Percentiles rank a stretch among this genome's conserved stretches.
phyloP scores from a whole-genome alignment of 495 filamentous ascomycete genomes.

The Astrothelium subdiscretum region DNA sequence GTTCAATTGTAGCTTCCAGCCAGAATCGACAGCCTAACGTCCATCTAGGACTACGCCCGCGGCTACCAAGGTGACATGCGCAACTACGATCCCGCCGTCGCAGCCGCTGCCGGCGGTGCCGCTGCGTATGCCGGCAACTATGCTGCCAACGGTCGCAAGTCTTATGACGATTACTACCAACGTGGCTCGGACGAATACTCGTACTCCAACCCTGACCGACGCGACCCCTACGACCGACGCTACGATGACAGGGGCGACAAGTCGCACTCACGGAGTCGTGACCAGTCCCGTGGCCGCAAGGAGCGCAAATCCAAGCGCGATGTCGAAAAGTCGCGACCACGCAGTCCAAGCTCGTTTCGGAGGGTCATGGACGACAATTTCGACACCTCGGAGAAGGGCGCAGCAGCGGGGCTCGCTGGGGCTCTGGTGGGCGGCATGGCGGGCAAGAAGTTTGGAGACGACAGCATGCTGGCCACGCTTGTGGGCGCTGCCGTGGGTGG shows the following conservation, averaged over 20 bases:
- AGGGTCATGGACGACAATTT: constrained; percentile 16
- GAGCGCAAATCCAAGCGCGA: constrained; percentile 5
- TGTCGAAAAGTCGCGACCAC: not conserved
- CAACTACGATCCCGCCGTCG: not conserved
- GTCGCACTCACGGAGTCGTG: constrained; percentile 2
- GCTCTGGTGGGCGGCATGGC: constrained; percentile 16
- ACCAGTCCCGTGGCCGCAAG: constrained; percentile 6
- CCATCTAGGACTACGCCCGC: not conserved
- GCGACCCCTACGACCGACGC: not conserved
- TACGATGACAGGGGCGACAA: not conserved
- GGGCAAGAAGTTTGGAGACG: constrained; percentile 10
- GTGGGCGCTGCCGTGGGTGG: constrained; percentile 16
- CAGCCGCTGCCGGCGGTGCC: not conserved
- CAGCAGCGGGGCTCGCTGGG: constrained; percentile 13
- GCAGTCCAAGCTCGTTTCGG: constrained; percentile 3
- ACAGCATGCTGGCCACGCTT: constrained; percentile 9
- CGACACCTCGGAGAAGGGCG: constrained; percentile 13
- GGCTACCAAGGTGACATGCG: not conserved
- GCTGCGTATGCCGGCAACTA: not conserved
- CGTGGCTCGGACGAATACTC: not conserved
- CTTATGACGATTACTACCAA: not conserved
- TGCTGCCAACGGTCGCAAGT: not conserved
- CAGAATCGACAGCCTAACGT: not conserved
- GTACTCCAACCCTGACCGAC: not conserved
- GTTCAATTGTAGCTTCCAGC: not conserved